A percentile compares a stretch with the other conserved stretches of the same genome.
phyloP scores from a whole-genome alignment of 192 early-diverging fungal genomes.

The Linnemannia exigua region DNA sequence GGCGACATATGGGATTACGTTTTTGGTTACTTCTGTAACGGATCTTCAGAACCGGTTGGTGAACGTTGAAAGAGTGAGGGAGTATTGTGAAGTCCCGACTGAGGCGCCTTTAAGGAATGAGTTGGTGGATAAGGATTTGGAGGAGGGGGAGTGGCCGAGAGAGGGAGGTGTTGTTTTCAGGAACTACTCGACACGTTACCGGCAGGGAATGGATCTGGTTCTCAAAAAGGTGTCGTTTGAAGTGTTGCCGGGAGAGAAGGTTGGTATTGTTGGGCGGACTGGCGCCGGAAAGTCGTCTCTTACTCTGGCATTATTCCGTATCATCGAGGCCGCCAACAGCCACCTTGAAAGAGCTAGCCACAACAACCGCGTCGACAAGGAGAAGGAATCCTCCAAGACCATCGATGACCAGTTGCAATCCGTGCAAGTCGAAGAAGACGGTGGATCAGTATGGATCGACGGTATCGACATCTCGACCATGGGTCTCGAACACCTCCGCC shows the following conservation, averaged over 20 bases:
- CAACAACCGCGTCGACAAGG: background rate
- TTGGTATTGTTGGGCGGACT: slow-evolving; percentile 73
- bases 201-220: slow-evolving; percentile 59
- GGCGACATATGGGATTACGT: slow-evolving; percentile 79
- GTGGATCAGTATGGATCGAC: slow-evolving; percentile 65
- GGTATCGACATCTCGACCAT: slow-evolving; percentile 72
- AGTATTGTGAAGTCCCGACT: slow-evolving; percentile 81
- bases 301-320: slow-evolving; percentile 74
- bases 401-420: background rate
- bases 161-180: slow-evolving; percentile 65
- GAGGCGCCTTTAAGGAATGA: slow-evolving; percentile 82
- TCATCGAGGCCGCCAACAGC: slow-evolving; percentile 69
- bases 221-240: slow-evolving; percentile 61
- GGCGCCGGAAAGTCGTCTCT: slow-evolving; percentile 80
- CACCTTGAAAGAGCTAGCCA: slow-evolving; percentile 22
- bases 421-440: background rate
- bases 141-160: slow-evolving; percentile 62
- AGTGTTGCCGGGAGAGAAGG: slow-evolving; percentile 66
- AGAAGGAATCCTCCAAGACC: background rate
- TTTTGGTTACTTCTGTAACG: slow-evolving; percentile 77
- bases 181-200: slow-evolving; percentile 67
- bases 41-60: slow-evolving; percentile 85
- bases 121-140: slow-evolving; percentile 9
- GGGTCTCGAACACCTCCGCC: slow-evolving; percentile 67
- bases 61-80: slow-evolving; percentile 80